phyloP scores from a whole-genome alignment of 176 grass and related monocot species.

The Poa pratensis region DNA sequence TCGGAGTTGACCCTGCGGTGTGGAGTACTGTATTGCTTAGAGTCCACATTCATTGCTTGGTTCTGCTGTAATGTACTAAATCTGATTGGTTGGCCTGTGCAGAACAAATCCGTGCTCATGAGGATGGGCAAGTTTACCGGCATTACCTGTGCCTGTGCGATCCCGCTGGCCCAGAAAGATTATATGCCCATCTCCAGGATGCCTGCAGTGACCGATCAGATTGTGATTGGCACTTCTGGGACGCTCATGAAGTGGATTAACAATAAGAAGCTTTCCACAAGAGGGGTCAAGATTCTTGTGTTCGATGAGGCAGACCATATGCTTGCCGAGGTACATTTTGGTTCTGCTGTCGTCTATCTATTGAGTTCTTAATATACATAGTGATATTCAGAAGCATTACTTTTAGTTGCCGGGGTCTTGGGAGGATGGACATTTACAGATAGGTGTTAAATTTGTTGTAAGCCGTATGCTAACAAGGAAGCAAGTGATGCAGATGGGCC shows the following conservation, averaged over 20 bases:
- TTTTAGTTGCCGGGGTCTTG: conserved; percentile 9
- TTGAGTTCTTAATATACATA: background rate
- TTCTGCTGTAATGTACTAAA: background rate
- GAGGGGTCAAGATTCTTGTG: conserved; percentile 78
- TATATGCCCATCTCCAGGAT: conserved; percentile 61
- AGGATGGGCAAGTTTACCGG: conserved; percentile 89
- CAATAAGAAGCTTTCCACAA: conserved; percentile 63
- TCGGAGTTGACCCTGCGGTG: background rate
- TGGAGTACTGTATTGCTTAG: background rate
- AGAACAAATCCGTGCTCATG: conserved; percentile 80
- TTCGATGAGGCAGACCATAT: conserved; percentile 92
- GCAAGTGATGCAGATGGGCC: background rate
- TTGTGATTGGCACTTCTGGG: conserved; percentile 92
- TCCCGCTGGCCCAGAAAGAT: conserved; percentile 56
- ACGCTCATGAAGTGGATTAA: conserved; percentile 84
- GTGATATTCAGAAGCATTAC: background rate
- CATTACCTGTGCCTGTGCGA: conserved; percentile 77
- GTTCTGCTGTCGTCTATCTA: background rate
- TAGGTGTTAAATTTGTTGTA: background rate
- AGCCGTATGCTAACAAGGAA: background rate
- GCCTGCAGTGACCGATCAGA: conserved; percentile 66
- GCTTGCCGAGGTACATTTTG: conserved; percentile 67
- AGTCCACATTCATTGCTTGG: background rate
- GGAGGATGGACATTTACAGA: background rate
- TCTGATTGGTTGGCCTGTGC: conserved; percentile 40